Evolutionary conservation across 2,329 filamentous ascomycete genomes (phyloP), one percentile per base, ranked within the genome.

Genomic region (Fusarium globosum): DNA sequence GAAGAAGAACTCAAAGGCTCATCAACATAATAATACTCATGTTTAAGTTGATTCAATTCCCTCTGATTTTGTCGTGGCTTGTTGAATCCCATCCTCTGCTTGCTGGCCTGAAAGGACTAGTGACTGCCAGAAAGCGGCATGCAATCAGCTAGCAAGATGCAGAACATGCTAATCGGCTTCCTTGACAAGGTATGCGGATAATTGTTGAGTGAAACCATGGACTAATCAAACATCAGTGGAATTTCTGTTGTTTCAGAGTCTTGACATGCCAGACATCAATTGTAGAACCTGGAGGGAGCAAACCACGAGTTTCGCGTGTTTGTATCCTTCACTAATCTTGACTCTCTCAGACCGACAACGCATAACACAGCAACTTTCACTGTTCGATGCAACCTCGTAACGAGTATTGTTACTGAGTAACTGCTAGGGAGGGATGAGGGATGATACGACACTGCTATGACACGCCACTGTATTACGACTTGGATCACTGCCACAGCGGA

Each of bases 391-490:
- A 52, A 38, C 49, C 49, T n/a, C 41, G 26, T 61, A 49, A 48
- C 26, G 28, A 41, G 39, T 10, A 39, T 41, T 28, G 20, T n/a
- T 39, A 15, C 33, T 43, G n/a, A 52, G 33, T 18, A 42, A n/a
- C 36, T 42, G 18, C 35, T 30, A 46, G 35, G 41, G 30, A 43
- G 52, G 46, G 33, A 51, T 45, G 30, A 43, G 52, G 46, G 33
- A 51, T 45, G 33, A 23, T 62, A 23, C 39, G 28, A 53, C 61
- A 20, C 52, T 66, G 56, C 65, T 71, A 71, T 73, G 67, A 72
- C 68, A 60, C 71, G 63, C 70, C 67, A 74, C 69, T 53, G 56
- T 57, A 67, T 63, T 49, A 68, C 39, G 60, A 60, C 35, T 56
- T 55, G 43, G 26, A 51, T 48, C 56, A 53, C 48, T 35, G 46